phyloP scores from a whole-genome alignment of 2,329 filamentous ascomycete genomes.

The Fusarium nisikadoi region DNA sequence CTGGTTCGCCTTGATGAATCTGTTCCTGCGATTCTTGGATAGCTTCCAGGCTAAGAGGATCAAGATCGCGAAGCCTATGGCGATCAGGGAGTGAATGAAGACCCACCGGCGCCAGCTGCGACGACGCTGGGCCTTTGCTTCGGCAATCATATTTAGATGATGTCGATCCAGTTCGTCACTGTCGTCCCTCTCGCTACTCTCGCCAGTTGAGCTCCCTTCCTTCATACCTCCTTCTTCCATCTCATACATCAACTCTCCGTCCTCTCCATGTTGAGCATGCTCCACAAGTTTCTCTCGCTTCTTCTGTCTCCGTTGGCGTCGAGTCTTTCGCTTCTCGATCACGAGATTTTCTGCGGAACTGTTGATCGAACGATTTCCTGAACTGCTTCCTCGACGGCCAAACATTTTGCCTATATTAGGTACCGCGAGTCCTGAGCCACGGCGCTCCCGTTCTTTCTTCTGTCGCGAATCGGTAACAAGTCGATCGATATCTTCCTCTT shows the following conservation, averaged over 20 bases:
- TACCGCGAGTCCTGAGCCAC: constrained; percentile 61
- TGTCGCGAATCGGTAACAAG: constrained; percentile 65
- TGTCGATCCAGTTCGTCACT: constrained; percentile 68
- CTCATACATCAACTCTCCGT: constrained; percentile 85
- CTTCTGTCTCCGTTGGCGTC: constrained; percentile 61
- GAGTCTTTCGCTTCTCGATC: constrained; percentile 60
- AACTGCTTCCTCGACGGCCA: constrained; percentile 51
- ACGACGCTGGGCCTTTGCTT: constrained; percentile 60
- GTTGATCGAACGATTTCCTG: constrained; percentile 49
- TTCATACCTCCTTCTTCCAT: constrained; percentile 84
- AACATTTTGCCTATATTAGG: constrained; percentile 62
- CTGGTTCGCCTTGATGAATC: constrained; percentile 39
- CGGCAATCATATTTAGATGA: constrained; percentile 60
- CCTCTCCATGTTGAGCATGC: constrained; percentile 70
- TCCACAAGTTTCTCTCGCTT: constrained; percentile 65
- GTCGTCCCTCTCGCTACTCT: constrained; percentile 70
- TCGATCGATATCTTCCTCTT: constrained; percentile 77
- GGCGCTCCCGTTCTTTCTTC: constrained; percentile 61
- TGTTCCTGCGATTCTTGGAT: constrained; percentile 57
- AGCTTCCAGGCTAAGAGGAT: constrained; percentile 69
- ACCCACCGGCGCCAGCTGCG: constrained; percentile 65
- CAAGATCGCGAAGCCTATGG: constrained; percentile 65
- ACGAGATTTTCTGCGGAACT: constrained; percentile 62
- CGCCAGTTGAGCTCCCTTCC: constrained; percentile 72
- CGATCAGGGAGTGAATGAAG: constrained; percentile 63